phyloP scores from a whole-genome alignment of 2,329 filamentous ascomycete species.

The Pseudogymnoascus sp. region DNA sequence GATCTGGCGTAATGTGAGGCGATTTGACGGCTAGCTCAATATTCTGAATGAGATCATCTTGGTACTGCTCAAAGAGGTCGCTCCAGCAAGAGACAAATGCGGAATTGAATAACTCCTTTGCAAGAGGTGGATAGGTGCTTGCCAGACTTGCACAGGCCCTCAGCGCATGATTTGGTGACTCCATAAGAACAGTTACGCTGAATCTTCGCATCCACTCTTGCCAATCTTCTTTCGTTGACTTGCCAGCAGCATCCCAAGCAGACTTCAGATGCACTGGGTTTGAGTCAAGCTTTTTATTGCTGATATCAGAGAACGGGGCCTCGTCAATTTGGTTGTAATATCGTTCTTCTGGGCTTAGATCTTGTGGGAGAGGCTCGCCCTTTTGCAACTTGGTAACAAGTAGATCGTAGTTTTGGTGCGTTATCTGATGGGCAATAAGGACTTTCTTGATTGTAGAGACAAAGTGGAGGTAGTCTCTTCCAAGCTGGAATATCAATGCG shows the following conservation, averaged over 20 bases:
- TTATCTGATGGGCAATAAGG: conserved; percentile 68
- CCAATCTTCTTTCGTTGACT: conserved; percentile 98
- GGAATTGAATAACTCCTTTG: conserved; percentile 93
- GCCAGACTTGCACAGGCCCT: conserved; percentile 87
- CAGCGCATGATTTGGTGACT: conserved; percentile 91
- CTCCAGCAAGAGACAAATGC: conserved; percentile 99
- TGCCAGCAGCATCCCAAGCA: conserved; percentile 94
- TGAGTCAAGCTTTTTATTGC: conserved; percentile 89
- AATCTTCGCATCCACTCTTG: conserved; percentile 97
- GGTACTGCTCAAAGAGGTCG: conserved; percentile 91
- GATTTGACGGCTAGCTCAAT: conserved; percentile 95
- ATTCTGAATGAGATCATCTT: conserved; percentile 90
- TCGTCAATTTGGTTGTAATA: conserved; percentile 76
- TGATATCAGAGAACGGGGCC: conserved; percentile 69
- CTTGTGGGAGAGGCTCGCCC: conserved; percentile 88
- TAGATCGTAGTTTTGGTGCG: conserved; percentile 85
- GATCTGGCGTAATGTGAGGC: conserved; percentile 89
- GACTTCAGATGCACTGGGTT: conserved; percentile 96
- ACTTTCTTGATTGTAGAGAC: conserved; percentile 88
- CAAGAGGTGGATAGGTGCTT: conserved; percentile 82
- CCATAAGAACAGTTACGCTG: conserved; percentile 87
- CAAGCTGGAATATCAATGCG: conserved; percentile 89
- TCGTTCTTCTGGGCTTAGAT: conserved; percentile 76
- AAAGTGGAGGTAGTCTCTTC: conserved; percentile 91
- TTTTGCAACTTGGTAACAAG: conserved; percentile 89